These are phyloP conservation scores for Phytopythium cucurbitacearum DNA, from an alignment of 352 stramenopile species.

Conservation along the genomic window DNA sequence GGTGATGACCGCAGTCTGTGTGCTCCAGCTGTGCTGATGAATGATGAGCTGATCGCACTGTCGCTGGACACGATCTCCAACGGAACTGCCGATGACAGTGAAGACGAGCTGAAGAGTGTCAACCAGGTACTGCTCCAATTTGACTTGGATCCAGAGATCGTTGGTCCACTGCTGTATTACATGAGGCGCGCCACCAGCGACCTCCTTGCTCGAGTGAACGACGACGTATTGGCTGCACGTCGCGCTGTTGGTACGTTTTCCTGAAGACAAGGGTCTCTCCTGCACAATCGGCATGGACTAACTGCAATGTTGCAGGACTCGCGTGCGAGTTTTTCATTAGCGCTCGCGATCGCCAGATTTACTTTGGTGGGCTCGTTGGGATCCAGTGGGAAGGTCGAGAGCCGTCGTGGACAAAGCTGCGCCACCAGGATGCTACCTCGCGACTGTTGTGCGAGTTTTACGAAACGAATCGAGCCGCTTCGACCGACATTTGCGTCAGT, in stretches of 20 bases:
- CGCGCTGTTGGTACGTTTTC: conserved; percentile 24
- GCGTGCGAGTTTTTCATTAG: conserved; percentile 56
- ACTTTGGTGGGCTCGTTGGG: conserved; percentile 38
- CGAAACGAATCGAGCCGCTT: neutral
- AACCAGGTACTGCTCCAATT: neutral
- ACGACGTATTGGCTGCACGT: conserved; percentile 13
- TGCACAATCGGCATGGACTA: neutral
- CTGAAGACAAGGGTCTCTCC: neutral
- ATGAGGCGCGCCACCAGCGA: conserved; percentile 56
- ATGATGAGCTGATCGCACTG: neutral
- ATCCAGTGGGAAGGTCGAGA: conserved; percentile 36
- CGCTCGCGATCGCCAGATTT: conserved; percentile 20
- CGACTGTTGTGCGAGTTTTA: conserved; percentile 24
- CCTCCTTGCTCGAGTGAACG: conserved; percentile 50
- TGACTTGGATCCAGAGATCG: conserved; percentile 38
- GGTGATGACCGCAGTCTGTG: no score
- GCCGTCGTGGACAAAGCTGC: conserved; percentile 41
- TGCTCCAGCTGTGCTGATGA: no score
- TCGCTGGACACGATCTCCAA: neutral
- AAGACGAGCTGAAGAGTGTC: conserved; percentile 4
- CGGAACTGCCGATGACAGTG: conserved; percentile 1
- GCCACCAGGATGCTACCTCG: conserved; percentile 32
- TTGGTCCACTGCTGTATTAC: conserved; percentile 39
- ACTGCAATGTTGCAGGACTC: conserved; percentile 18
- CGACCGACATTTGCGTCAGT: no score